A percentile compares a stretch with the other conserved stretches of the same genome.
Evolutionary conservation across 768 basidiomycete species (phyloP).

Genomic region (Termitomyces sp.): DNA sequence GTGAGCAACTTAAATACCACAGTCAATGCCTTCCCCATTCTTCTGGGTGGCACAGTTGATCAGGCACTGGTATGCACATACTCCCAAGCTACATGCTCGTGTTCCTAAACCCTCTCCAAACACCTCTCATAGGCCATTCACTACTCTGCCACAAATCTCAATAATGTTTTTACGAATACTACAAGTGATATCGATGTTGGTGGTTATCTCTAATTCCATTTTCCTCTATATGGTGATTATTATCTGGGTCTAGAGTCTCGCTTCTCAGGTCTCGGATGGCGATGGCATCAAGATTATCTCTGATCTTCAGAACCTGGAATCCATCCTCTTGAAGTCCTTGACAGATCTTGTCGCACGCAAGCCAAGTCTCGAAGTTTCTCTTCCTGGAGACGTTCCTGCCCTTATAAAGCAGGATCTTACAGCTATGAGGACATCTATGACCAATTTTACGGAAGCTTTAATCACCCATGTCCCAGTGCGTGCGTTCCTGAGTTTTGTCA

Average conservation of each 20-base stretch:
- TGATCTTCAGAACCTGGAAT: constrained; percentile 13
- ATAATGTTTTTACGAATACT: constrained; percentile 18
- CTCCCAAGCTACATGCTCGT: background rate
- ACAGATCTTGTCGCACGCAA: constrained; percentile 18
- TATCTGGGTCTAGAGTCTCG: constrained; percentile 12
- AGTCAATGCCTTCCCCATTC: constrained; percentile 27
- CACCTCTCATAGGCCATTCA: constrained; percentile 25
- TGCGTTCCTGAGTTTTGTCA: no score
- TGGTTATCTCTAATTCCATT: background rate
- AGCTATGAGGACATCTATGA: constrained; percentile 18
- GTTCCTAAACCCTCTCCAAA: background rate
- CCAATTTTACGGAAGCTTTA: constrained; percentile 16
- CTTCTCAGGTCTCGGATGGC: constrained; percentile 17
- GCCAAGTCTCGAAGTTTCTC: constrained; percentile 21
- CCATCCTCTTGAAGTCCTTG: constrained; percentile 22
- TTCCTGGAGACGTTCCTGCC: constrained; percentile 22
- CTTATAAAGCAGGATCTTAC: constrained; percentile 25
- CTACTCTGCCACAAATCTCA: constrained; percentile 19
- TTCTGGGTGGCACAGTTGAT: constrained; percentile 18
- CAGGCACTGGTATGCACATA: constrained; percentile 22
- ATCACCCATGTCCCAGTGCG: constrained; percentile 23
- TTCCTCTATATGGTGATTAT: background rate
- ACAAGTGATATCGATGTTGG: constrained; percentile 24
- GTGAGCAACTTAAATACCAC: constrained; percentile 24
- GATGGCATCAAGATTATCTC: constrained; percentile 24